Base-by-base conservation (phyloP, 164 flowering plant genomes). In the Aristolochia contorta region DNA sequence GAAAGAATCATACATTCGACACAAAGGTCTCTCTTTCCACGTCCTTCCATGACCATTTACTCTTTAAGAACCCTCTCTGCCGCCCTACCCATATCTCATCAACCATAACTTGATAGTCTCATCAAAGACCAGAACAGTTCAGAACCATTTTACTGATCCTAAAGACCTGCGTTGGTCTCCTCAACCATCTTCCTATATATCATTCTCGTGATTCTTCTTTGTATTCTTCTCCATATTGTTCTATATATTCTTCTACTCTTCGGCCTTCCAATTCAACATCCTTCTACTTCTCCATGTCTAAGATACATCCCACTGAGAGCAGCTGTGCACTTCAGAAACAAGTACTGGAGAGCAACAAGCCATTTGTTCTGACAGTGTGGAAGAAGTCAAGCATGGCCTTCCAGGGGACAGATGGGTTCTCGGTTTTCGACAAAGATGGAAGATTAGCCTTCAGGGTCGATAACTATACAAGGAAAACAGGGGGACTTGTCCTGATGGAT, bases 331-430 rank as follows among this genome's bases (percentile, higher is more conserved):
- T 47, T 22, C 1, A 19, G 49, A 22, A 20, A 41, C 15, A n/a
- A 4, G 25, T 24, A n/a, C 41, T 15, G 33, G 18, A 33, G 58
- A 33, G 13, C 19, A 41, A 6, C 12, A 32, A 52, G 19, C 73
- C 79, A 15, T 14, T 58, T 1, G 72, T 67, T 23, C 65, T 82
- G 15, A 84, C 86, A 0, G 86, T 84, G 59, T 84, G 86, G 89
- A 84, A 84, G 75, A 82, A 75, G 70, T 82, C 86, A 16, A 84
- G 81, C 74, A 80, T 84, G 86, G 67, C 75, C 30, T 84, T 84
- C 65, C 82, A 82, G 57, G 84, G 89, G 0, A 82, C 83, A 0
- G 82, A 84, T 55, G 89, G 89, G 20, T 84, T 84, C 67, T 79
- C 86, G 2, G 89, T 82, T 6, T 80, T 74, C 47, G 77, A 84